Base-by-base conservation (phyloP, 1,139 yeast genomes). In the Diutina catenulata region DNA sequence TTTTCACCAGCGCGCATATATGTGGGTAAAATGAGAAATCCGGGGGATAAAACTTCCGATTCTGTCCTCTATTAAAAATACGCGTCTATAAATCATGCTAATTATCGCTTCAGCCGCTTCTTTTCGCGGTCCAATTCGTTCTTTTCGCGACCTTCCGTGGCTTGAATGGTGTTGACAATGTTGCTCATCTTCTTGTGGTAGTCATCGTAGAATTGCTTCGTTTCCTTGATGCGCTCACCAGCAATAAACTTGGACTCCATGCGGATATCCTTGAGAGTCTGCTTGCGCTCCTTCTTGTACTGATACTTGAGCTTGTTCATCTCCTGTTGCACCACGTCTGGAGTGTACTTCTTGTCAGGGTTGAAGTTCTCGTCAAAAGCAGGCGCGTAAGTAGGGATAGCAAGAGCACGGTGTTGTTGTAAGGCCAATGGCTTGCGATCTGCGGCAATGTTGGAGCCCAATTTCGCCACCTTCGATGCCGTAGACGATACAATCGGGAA, bases 281-380 rank as follows among this genome's bases (percentile, higher is more conserved):
- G 21, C 28, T 37, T 37, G 16, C 28, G 23, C 13, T 37, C 38
- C 38, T 37, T 37, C 48, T 91, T 91, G 57, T 86, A 64, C 62
- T 83, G 84, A 22, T 80, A 77, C 62, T 74, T 77, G 64, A 91
- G 73, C 68, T 91, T 91, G 56, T 70, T 70, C 48, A 84, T 61
- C 56, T 91, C 97, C 49, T 80, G 84, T 57, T 94, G 74, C 43
- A 80, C 78, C 47, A 77, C 69, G 55, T 88, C 82, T 40, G 80
- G 73, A 55, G 88, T 96, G 57, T 87, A 83, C 60, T 83, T 86
- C 74, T 80, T 83, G 53, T 86, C 96, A 42, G 96, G 95, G 62
- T 87, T 88, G 72, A 80, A 93, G 64, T 87, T 86, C 52, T 86
- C 97, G 60, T 88, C 97, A 54, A 82, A 93, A 60, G 83, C 80